A percentile compares a stretch with the other conserved stretches of the same genome.
These are phyloP conservation scores for Pestalotiopsis sp. DNA, from an alignment of 2,329 filamentous ascomycete species.

Conservation along the genomic window DNA sequence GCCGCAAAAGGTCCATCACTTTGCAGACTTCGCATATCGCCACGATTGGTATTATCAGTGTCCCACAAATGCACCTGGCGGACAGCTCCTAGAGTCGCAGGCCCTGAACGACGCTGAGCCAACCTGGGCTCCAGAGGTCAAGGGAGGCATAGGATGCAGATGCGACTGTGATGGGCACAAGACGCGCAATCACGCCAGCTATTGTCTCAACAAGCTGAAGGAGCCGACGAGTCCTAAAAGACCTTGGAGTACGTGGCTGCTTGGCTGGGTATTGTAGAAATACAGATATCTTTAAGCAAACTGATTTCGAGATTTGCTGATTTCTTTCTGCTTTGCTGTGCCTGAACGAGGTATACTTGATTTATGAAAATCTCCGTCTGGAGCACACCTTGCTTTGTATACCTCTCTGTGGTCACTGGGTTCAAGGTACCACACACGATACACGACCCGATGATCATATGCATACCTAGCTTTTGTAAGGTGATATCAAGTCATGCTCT, in stretches of 20 bases:
- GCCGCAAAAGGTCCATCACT: conserved; percentile 43
- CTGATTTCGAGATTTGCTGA: background rate
- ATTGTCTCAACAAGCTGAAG: conserved; percentile 6
- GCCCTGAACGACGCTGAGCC: conserved; percentile 26
- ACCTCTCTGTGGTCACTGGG: no score
- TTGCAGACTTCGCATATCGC: conserved; percentile 43
- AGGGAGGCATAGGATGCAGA: conserved; percentile 7
- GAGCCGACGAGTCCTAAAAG: conserved; percentile 8
- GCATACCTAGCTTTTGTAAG: no score
- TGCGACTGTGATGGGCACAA: conserved; percentile 6
- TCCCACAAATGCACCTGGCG: conserved; percentile 36
- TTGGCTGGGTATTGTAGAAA: background rate
- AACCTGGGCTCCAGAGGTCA: background rate
- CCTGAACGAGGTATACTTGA: no score
- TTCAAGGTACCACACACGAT: no score
- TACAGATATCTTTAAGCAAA: background rate
- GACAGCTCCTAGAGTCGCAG: conserved; percentile 33
- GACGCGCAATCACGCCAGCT: background rate
- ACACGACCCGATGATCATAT: no score
- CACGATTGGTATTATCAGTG: conserved; percentile 36
- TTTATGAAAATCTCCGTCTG: no score
- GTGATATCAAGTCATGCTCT: no score
- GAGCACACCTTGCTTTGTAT: no score
- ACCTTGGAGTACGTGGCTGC: conserved; percentile 6
- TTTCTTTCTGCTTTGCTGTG: no score